A percentile compares a stretch with the other conserved stretches of the same genome.
phyloP scores from a whole-genome alignment of 768 basidiomycete species.

The Mrakia frigida region DNA sequence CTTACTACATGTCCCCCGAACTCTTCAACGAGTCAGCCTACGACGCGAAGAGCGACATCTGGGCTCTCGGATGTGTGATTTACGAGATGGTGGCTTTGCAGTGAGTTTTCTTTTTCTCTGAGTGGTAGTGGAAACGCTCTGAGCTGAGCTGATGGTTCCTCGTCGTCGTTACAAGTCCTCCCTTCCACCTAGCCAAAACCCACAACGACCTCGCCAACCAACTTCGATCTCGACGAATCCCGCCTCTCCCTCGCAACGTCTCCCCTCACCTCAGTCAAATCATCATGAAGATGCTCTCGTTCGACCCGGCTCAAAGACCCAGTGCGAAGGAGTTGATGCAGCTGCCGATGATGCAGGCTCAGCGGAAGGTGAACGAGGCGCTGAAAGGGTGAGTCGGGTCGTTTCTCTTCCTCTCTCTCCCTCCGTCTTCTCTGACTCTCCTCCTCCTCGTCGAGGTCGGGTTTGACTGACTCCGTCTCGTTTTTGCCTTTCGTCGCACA shows the following conservation, averaged over 20 bases:
- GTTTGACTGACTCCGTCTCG: not conserved
- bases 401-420: not conserved
- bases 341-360: constrained; percentile 24
- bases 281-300: constrained; percentile 31
- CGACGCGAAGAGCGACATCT: constrained; percentile 96
- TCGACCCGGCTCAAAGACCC: constrained; percentile 25
- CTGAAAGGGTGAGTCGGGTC: constrained; percentile 8
- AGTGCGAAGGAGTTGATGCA: constrained; percentile 23
- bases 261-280: constrained; percentile 25
- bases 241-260: constrained; percentile 59
- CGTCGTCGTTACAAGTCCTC: constrained; percentile 50
- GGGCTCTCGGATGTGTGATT: constrained; percentile 94
- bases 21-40: constrained; percentile 95
- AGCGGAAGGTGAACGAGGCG: constrained; percentile 17
- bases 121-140: no score
- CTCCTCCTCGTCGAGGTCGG: no score
- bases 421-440: not conserved
- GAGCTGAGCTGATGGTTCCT: not conserved
- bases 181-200: constrained; percentile 88
- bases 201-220: constrained; percentile 76
- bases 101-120: constrained; percentile 39
- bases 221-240: constrained; percentile 80
- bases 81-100: constrained; percentile 92
- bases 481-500: not conserved
- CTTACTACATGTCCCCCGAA: constrained; percentile 99